Evolutionary conservation across 495 filamentous ascomycete species (phyloP).

Genomic region (Aspergillus carlsbadensis): DNA sequence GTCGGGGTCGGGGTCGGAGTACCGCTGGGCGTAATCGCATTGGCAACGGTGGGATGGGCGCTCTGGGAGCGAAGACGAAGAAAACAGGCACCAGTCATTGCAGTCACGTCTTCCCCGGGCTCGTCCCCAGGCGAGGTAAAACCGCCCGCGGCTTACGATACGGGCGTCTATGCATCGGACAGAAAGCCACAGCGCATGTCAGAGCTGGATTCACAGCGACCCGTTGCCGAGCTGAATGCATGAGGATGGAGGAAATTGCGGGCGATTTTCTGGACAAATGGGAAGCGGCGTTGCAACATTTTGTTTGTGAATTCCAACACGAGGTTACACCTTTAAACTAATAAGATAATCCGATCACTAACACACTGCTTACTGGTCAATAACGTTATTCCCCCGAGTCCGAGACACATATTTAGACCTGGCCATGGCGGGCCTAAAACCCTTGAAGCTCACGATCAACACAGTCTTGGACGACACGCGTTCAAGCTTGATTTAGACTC

Average conservation of each 20-base stretch:
- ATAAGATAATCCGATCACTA: too few relatives aligned
- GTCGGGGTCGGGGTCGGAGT: slow-evolving; percentile 30
- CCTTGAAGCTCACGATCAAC: too few relatives aligned
- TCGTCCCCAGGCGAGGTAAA: too few relatives aligned
- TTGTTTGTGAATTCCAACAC: too few relatives aligned
- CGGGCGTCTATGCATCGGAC: background rate
- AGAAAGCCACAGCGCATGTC: background rate
- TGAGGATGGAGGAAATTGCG: background rate
- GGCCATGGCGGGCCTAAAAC: too few relatives aligned
- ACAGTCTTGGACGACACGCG: too few relatives aligned
- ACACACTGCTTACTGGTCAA: too few relatives aligned
- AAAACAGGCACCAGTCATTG: background rate
- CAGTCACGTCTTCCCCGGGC: background rate
- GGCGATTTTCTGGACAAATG: background rate
- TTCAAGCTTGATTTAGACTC: too few relatives aligned
- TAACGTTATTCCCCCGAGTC: too few relatives aligned
- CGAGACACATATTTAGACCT: too few relatives aligned
- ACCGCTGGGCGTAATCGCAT: slow-evolving; percentile 30
- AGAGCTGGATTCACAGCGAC: background rate
- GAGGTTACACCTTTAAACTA: too few relatives aligned
- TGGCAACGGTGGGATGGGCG: slow-evolving; percentile 30
- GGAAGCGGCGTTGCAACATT: too few relatives aligned
- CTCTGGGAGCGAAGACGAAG: slow-evolving; percentile 20
- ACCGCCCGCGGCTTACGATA: background rate
- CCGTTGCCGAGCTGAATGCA: background rate